Base-by-base conservation (phyloP, 225 moss, liverwort and hornwort species). In the Bryoerythrophyllum caledonicum region DNA sequence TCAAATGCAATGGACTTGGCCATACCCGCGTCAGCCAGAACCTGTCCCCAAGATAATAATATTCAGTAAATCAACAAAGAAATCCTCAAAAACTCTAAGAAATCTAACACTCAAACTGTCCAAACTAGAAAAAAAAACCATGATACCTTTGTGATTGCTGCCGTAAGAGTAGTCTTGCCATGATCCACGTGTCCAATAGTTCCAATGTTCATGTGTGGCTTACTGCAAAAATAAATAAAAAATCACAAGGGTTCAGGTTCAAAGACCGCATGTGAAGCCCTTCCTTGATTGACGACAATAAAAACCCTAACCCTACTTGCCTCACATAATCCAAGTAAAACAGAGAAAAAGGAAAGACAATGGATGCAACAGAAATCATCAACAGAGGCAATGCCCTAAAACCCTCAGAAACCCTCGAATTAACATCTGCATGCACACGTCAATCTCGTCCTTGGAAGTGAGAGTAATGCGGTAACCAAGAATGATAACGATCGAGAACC, bases 181-280 rank as follows among this genome's bases (percentile, higher is more conserved):
- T 92, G 92, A 74, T 92, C 92, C 35, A 92, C 90, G 76, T 92
- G 92, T 49, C 92, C 92, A 67, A 92, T 92, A 12, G 92, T 92
- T 71, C 90, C 92, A 46, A 92, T 88, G 65, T 92, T 90, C 74
- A 92, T 80, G 71, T 92, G 92, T 34, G 92, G 90, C 82, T 92
- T 92, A 79, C 79, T 85, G 82, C 76, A 79, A 65, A 62, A 20
- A 71, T 30, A 37, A 10, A 32, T 32, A 32, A 32, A n/a, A 3
- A 32, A 58, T 64, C 65, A 59, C 34, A 0, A 62, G 23, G 57
- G 58, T 56, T 58, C 14, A 80, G 21, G 62, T 43, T 34, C 59
- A 20, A 23, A 75, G 7, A 44, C 21, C 16, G 10, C 5, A 35
- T 12, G 58, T 60, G 57, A 28, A 60, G 23, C 23, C 44, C 44